Base-by-base conservation (phyloP, 257 asterid species). In the Lantana camara region DNA sequence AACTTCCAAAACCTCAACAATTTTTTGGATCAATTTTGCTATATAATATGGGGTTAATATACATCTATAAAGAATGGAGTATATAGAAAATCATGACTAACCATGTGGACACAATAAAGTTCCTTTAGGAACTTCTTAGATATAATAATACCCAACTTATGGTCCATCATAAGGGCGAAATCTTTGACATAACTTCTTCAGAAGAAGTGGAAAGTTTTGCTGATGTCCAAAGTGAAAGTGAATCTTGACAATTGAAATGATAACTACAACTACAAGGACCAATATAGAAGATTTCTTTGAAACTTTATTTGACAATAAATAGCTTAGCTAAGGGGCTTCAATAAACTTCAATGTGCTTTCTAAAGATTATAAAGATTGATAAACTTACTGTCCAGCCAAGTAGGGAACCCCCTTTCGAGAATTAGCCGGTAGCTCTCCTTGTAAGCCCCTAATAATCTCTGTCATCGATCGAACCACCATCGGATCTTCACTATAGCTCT, bases 401-500 rank as follows among this genome's bases (percentile, higher is more conserved):
- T 66, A 89, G 1, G 96, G 96, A 42, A 75, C 85, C 2, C 96
- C 95, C 66, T 78, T 77, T n/a, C 64, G 60, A 14, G 79, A 74
- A 49, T 78, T 69, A 0, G 83, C 44, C 10, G 87, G 85, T 30
- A 72, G 34, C 7, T 84, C 93, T 35, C 96, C 96, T 68, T 89
- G 96, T 45, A 89, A 73, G 48, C 96, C 96, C 0, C 93, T 68
- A 32, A 89, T 83, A 19, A 89, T 15, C 68, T 84, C 86, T n/a
- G 96, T 89, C 96, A 89, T 89, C 53, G 71, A 21, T 50, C 72
- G 72, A 67, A 89, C 96, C 21, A 89, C 47, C 20, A 27, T 61
- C 0, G 87, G 83, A 64, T 89, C 89, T 62, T 89, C 96, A 40
- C 95, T 80, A 19, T 80, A 89, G 76, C 96, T 89, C 66, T 89